Base-by-base conservation (phyloP, 768 basidiomycete genomes). In the Dentipellis fragilis region DNA sequence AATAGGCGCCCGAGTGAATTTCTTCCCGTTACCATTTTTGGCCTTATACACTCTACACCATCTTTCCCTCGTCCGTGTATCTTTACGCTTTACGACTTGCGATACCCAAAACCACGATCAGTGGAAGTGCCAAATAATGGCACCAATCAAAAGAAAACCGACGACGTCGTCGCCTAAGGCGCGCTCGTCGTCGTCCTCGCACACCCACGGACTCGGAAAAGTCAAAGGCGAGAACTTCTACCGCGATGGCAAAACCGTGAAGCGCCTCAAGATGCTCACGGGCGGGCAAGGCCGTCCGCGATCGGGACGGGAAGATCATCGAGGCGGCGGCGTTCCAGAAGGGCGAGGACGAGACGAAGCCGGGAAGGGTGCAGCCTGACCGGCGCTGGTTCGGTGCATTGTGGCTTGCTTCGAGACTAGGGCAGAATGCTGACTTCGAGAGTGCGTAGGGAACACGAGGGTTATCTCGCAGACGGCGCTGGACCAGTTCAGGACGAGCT, bases 171-270 rank as follows among this genome's bases (percentile, higher is more conserved):
- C 51, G 16, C 17, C 51, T 10, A 52, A 52, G 19, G 22, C 51
- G 10, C 37, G 35, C n/a, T 49, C 48, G 7, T 49, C 48, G 8
- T 52, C 51, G 10, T 21, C 35, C 34, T 8, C 36, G 29, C 23
- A 14, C 22, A 45, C 42, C 11, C n/a, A 17, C 42, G n/a, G n/a
- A 9, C 73, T 89, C 46, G 80, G 81, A 61, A 85, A 77, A 68
- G 80, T 87, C 60, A 93, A 92, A 67, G 94, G 93, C 66, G 93
- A 96, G 75, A 99, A 95, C 69, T 98, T 97, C 75, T 99, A 96
- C 73, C 89, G 93, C 70, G 83, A 93, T 87, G 93, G 92, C 46
- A 97, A 97, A 68, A 77, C 83, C 64, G 92, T 84, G 38, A 73
- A 76, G 34, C 76, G 86, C 58, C 80, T 93, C 54, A 97, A 96